Percentiles rank a stretch among this genome's conserved stretches.
Conservation (phyloP, 345 rosid species). For the Heritiera littoralis region DNA sequence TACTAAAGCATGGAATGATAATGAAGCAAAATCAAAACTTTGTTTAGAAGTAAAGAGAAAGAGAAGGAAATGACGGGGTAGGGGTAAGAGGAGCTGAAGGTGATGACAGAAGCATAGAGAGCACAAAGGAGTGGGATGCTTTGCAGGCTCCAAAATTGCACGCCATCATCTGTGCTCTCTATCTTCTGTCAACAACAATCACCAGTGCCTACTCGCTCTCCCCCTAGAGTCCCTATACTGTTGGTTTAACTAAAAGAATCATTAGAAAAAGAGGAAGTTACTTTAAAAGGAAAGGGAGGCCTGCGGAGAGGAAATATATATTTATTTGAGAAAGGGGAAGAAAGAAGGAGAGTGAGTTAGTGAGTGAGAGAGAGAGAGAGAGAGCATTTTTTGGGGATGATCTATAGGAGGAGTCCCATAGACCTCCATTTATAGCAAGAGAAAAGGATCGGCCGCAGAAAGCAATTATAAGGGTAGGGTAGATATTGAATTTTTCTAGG, state of each 20-base stretch:
- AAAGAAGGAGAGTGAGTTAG: too few relatives aligned
- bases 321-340: background rate
- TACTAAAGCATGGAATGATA: background rate
- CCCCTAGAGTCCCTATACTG: background rate
- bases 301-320: background rate
- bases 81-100: conserved; percentile 26
- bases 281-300: conserved; percentile 37
- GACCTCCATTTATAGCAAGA: conserved; percentile 43
- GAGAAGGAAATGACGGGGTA: background rate
- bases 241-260: background rate
- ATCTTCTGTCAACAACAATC: conserved; percentile 91
- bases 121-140: conserved; percentile 82
- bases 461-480: background rate
- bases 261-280: conserved; percentile 12
- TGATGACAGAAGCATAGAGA: conserved; percentile 92
- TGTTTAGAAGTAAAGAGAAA: background rate
- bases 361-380: background rate
- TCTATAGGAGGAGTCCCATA: conserved; percentile 22
- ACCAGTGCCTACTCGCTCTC: conserved; percentile 27
- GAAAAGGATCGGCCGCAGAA: background rate
- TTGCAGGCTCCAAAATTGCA: conserved; percentile 46
- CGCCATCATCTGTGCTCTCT: conserved; percentile 94
- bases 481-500: background rate
- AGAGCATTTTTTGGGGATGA: conserved; percentile 20
- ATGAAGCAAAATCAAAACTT: background rate